These are phyloP conservation scores for Entomortierella lignicola DNA, from an alignment of 192 early-diverging fungal genomes.

Conservation along the genomic window DNA sequence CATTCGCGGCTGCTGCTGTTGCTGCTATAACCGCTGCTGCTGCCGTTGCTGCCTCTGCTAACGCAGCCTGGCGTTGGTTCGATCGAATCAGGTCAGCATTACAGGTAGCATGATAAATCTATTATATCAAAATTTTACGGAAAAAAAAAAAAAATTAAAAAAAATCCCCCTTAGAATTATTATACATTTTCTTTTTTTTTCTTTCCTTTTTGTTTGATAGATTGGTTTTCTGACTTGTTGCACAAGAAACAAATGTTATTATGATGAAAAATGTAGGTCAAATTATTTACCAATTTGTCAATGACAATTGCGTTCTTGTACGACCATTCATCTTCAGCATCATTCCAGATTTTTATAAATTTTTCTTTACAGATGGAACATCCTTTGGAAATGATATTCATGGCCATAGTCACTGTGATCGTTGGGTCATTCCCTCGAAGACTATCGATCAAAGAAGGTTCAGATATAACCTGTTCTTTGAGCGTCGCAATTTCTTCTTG, in stretches of 20 bases:
- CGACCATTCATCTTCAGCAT: constrained; percentile 81
- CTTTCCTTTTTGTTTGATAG: no score
- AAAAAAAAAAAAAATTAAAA: no score
- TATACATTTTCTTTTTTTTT: no score
- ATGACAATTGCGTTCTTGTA: constrained; percentile 75
- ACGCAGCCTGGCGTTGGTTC: constrained; percentile 26
- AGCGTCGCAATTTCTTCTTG: constrained; percentile 38
- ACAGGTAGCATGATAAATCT: constrained; percentile 73
- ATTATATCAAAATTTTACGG: constrained; percentile 7
- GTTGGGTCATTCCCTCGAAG: constrained; percentile 26
- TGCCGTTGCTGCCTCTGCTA: constrained; percentile 6
- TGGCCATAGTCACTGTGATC: constrained; percentile 59
- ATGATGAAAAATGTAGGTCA: neutral
- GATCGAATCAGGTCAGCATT: constrained; percentile 61
- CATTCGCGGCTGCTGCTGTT: constrained; percentile 3
- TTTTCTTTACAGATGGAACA: constrained; percentile 84
- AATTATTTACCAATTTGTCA: constrained; percentile 60
- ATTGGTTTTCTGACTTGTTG: no score
- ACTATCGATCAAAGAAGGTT: constrained; percentile 26
- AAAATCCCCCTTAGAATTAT: neutral
- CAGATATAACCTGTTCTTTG: constrained; percentile 39
- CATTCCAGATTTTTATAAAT: constrained; percentile 78
- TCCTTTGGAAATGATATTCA: constrained; percentile 59
- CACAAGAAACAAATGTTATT: no score
- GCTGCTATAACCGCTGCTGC: neutral